phyloP scores from a whole-genome alignment of 192 early-diverging fungal species.

The Coemansia sp. region DNA sequence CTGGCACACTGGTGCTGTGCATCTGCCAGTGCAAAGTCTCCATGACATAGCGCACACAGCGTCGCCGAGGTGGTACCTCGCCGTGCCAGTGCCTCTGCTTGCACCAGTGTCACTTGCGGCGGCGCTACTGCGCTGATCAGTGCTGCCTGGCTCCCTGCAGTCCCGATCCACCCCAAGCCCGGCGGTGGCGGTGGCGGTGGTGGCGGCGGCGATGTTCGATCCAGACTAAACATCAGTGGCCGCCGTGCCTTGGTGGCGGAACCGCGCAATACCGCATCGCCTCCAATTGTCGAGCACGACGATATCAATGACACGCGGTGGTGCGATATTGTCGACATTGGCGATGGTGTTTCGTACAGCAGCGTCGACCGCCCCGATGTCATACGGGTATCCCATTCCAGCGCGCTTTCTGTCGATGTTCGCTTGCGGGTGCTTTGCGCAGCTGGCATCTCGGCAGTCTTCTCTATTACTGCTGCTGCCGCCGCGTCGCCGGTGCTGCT shows the following conservation, averaged over 20 bases:
- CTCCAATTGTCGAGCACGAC: slow-evolving; percentile 47
- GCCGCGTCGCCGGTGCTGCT: slow-evolving; percentile 13
- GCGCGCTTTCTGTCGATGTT: slow-evolving; percentile 19
- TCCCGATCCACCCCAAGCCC: background rate
- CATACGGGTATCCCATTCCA: slow-evolving; percentile 32
- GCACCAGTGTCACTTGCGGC: slow-evolving; percentile 39
- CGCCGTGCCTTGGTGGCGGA: slow-evolving; percentile 14
- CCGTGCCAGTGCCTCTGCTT: slow-evolving; percentile 39
- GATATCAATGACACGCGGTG: slow-evolving; percentile 46
- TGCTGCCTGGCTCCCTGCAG: slow-evolving; percentile 8
- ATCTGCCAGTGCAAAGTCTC: slow-evolving; percentile 30
- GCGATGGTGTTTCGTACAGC: slow-evolving; percentile 35
- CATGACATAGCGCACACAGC: slow-evolving; percentile 46
- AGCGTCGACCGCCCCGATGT: slow-evolving; percentile 36
- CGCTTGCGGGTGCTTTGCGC: slow-evolving; percentile 19
- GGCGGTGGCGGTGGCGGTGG: background rate
- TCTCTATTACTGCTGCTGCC: slow-evolving; percentile 1
- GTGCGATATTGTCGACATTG: slow-evolving; percentile 33
- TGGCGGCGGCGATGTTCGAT: background rate
- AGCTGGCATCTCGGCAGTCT: background rate
- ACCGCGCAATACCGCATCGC: slow-evolving; percentile 16
- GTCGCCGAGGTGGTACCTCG: slow-evolving; percentile 12
- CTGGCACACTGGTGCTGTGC: slow-evolving; percentile 46
- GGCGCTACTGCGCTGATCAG: slow-evolving; percentile 41
- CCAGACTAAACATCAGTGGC: slow-evolving; percentile 14